Conservation (phyloP, 345 rosid species). For the Populus simonii region DNA sequence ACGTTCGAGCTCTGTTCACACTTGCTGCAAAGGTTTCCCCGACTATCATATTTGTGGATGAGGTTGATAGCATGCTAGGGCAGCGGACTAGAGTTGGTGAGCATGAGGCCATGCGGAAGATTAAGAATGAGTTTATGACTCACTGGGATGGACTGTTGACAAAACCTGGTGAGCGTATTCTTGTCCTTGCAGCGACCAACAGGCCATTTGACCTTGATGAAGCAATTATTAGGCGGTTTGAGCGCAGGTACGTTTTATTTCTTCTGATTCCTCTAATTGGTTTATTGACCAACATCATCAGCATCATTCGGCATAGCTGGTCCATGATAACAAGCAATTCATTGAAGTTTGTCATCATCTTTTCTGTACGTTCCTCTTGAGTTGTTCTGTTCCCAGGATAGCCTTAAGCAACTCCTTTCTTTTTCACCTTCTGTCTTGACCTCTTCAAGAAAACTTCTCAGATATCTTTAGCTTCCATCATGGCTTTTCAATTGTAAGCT, state of each 20-base stretch:
- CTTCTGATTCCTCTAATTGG: background rate
- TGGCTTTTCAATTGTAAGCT: background rate
- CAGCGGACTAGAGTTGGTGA: slow-evolving; percentile 93
- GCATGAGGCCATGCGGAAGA: slow-evolving; percentile 98
- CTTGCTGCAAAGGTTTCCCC: slow-evolving; percentile 98
- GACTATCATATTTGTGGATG: slow-evolving; percentile 92
- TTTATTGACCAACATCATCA: background rate
- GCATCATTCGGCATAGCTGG: background rate
- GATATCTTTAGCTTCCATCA: background rate
- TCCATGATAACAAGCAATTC: background rate
- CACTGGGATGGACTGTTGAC: slow-evolving; percentile 99
- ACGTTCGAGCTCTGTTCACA: slow-evolving; percentile 81
- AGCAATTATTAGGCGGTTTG: slow-evolving; percentile 97
- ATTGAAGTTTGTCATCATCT: background rate
- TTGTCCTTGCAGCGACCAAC: slow-evolving; percentile 98
- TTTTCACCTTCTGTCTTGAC: background rate
- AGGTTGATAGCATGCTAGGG: slow-evolving; percentile 99
- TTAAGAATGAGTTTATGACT: slow-evolving; percentile 94
- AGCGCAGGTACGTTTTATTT: slow-evolving; percentile 57
- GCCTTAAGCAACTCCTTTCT: background rate
- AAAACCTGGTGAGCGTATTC: slow-evolving; percentile 76
- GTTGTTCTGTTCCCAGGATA: background rate
- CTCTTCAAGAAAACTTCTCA: background rate
- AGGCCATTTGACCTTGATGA: slow-evolving; percentile 99
- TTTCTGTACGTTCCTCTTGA: background rate